Conservation (phyloP, 495 filamentous ascomycete genomes). For the Cryomyces antarcticus region DNA sequence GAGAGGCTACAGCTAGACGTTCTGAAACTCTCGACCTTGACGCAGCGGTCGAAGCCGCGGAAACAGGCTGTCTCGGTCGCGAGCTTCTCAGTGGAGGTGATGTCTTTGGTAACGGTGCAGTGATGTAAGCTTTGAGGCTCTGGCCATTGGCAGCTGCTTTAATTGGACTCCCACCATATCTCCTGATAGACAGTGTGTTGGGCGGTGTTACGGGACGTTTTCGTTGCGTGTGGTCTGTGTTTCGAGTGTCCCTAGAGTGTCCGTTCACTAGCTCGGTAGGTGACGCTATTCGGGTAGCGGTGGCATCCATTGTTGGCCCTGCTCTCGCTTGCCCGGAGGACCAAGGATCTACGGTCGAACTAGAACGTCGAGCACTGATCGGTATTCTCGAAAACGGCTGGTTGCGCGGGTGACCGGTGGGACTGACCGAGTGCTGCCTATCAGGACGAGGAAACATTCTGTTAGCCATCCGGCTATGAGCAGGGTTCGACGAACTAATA, state of each 20-base stretch:
- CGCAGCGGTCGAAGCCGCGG: constrained; percentile 43
- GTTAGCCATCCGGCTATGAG: background rate
- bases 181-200: constrained; percentile 1
- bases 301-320: background rate
- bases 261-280: background rate
- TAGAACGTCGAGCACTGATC: constrained; percentile 27
- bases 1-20: constrained; percentile 13
- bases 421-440: background rate
- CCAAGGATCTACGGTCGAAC: constrained; percentile 26
- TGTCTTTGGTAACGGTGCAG: constrained; percentile 36
- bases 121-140: constrained; percentile 44
- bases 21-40: constrained; percentile 41
- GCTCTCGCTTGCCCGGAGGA: constrained; percentile 7
- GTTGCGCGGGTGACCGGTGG: constrained; percentile 17
- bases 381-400: constrained; percentile 31
- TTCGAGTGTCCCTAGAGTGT: background rate
- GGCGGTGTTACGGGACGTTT: constrained; percentile 1
- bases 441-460: background rate
- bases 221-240: constrained; percentile 1
- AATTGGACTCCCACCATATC: constrained; percentile 7
- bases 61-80: constrained; percentile 58
- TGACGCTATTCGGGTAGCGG: constrained; percentile 1
- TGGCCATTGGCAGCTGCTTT: constrained; percentile 15
- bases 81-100: constrained; percentile 70
- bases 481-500: background rate